Conservation (phyloP, 2,329 filamentous ascomycete species). For the Sphaerulina populicola region DNA sequence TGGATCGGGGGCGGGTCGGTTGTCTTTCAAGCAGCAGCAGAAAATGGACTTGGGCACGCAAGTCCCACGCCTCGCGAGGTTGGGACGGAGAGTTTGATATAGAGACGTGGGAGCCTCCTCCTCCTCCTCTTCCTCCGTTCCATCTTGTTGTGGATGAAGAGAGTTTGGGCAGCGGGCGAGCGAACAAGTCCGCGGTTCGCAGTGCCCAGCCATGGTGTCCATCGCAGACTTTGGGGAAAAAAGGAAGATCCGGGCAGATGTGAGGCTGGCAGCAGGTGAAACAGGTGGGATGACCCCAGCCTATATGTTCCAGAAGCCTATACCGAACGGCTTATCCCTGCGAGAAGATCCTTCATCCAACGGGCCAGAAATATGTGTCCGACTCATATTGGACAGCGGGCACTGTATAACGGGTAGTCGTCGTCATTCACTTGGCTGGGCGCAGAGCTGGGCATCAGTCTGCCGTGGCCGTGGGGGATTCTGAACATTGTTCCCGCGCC, state of each 20-base stretch:
- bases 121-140: too few species aligned
- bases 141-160: neutral
- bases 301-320: slow-evolving; percentile 6
- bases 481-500: neutral
- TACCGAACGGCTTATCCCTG: neutral
- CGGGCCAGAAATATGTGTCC: slow-evolving; percentile 1
- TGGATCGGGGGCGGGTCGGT: neutral
- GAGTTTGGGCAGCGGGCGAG: neutral
- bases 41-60: neutral
- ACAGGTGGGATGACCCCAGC: slow-evolving; percentile 5
- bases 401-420: too few species aligned
- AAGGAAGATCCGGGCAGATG: neutral
- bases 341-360: neutral
- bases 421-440: neutral
- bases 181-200: neutral
- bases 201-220: slow-evolving; percentile 4
- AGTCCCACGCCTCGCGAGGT: slow-evolving; percentile 1
- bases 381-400: slow-evolving; percentile 4
- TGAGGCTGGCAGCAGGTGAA: slow-evolving; percentile 3
- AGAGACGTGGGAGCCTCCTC: neutral
- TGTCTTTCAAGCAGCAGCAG: neutral
- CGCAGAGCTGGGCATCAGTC: neutral
- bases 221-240: neutral
- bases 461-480: neutral
- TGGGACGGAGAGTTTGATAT: neutral